A percentile compares a stretch with the other conserved stretches of the same genome.
Conservation (phyloP, 305 asterid species). For the Ajuga reptans region DNA sequence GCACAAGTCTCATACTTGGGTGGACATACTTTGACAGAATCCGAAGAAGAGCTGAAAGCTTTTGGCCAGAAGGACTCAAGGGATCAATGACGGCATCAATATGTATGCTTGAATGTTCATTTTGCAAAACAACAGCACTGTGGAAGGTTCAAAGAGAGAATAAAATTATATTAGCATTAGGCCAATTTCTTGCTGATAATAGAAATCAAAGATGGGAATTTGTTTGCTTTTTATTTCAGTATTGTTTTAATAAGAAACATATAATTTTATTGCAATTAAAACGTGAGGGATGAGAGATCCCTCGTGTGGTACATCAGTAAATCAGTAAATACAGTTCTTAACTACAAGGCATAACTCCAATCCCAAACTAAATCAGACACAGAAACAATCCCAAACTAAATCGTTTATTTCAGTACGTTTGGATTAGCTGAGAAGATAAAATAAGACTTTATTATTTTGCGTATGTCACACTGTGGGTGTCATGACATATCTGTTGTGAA, state of each 20-base stretch:
- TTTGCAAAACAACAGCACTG: constrained; percentile 82
- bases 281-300: no score
- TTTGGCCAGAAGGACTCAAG: constrained; percentile 95
- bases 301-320: no score
- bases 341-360: no score
- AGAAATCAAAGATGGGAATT: neutral
- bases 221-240: no score
- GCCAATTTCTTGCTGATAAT: neutral
- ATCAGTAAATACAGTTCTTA: no score
- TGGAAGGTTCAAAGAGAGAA: constrained; percentile 17
- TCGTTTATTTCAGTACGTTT: neutral
- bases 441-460: neutral
- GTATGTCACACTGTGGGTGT: neutral
- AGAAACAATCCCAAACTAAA: no score
- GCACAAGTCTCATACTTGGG: constrained; percentile 95
- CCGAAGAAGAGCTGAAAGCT: constrained; percentile 80
- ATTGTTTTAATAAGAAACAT: no score
- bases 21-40: constrained; percentile 65
- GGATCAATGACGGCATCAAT: constrained; percentile 98
- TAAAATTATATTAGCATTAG: constrained; percentile 17
- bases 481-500: no score
- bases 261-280: no score
- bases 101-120: constrained; percentile 76
- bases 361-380: no score
- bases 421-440: neutral